A percentile compares a stretch with the other conserved stretches of the same genome.
Evolutionary conservation across 441 rosid genomes (phyloP).

Genomic region (Eruca vesicaria): DNA sequence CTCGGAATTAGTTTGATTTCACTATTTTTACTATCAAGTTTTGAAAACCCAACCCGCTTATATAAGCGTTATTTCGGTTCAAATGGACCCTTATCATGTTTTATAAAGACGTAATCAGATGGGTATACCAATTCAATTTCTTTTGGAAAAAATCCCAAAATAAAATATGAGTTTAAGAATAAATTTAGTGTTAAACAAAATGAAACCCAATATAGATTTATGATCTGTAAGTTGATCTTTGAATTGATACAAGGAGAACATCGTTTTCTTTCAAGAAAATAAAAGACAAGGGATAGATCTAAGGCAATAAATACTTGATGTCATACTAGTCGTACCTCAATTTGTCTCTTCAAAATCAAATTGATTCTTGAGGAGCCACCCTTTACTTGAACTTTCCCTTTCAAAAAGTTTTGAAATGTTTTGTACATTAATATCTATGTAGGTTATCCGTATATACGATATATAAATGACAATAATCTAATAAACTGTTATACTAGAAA

Average conservation of each 20-base stretch:
- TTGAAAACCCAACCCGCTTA: not conserved
- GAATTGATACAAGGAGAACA: not conserved
- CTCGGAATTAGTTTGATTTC: not conserved
- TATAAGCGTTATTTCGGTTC: not conserved
- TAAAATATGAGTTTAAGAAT: not conserved
- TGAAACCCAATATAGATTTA: not conserved
- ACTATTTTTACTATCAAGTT: not conserved
- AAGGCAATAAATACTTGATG: slow-evolving; percentile 36
- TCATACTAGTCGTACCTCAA: slow-evolving; percentile 28
- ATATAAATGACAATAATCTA: not conserved
- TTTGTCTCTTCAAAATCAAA: slow-evolving; percentile 38
- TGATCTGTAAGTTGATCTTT: not conserved
- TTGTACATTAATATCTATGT: not conserved
- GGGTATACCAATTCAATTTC: not conserved
- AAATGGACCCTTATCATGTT: not conserved
- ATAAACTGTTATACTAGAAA: slow-evolving; percentile 10
- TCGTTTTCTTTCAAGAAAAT: not conserved
- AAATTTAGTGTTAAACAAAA: not conserved
- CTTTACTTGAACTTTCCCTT: slow-evolving; percentile 29
- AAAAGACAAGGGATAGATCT: slow-evolving; percentile 19
- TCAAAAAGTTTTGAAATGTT: slow-evolving; percentile 17
- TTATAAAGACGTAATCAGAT: not conserved
- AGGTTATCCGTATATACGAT: not conserved
- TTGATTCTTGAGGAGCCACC: slow-evolving; percentile 31
- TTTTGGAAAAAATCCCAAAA: not conserved